Conservation (phyloP, 495 filamentous ascomycete species). For the Chaetomium tenue region DNA sequence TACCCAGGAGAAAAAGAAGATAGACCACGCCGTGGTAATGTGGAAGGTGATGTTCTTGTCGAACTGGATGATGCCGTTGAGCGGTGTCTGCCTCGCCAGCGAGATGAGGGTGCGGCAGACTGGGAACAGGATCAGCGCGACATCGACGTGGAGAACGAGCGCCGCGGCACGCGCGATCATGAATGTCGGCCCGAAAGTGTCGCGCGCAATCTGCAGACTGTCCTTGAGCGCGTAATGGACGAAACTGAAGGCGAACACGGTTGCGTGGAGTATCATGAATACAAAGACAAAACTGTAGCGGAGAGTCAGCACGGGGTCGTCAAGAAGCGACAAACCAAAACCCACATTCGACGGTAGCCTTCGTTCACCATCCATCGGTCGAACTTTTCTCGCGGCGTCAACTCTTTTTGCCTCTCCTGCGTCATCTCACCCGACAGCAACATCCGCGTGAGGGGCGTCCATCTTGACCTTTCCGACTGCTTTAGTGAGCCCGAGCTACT, state of each 20-base stretch:
- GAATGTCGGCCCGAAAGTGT: constrained; percentile 66
- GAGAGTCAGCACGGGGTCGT: constrained; percentile 25
- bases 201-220: constrained; percentile 59
- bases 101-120: constrained; percentile 78
- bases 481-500: constrained; percentile 35
- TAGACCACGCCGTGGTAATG: constrained; percentile 75
- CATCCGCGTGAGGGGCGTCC: constrained; percentile 68
- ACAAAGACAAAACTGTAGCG: constrained; percentile 62
- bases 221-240: constrained; percentile 74
- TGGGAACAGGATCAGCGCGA: constrained; percentile 71
- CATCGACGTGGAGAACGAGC: constrained; percentile 70
- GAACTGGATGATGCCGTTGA: constrained; percentile 76
- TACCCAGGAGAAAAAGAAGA: constrained; percentile 77
- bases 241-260: constrained; percentile 72
- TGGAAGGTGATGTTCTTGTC: constrained; percentile 83
- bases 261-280: constrained; percentile 63
- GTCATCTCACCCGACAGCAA: constrained; percentile 69
- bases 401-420: constrained; percentile 57
- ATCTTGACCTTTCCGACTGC: constrained; percentile 62
- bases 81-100: constrained; percentile 67
- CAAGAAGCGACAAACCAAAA: background rate
- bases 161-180: constrained; percentile 70
- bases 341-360: constrained; percentile 69
- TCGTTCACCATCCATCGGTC: constrained; percentile 75
- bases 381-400: constrained; percentile 54